phyloP scores from a whole-genome alignment of 2,329 filamentous ascomycete species.

The Penicillium sp. region DNA sequence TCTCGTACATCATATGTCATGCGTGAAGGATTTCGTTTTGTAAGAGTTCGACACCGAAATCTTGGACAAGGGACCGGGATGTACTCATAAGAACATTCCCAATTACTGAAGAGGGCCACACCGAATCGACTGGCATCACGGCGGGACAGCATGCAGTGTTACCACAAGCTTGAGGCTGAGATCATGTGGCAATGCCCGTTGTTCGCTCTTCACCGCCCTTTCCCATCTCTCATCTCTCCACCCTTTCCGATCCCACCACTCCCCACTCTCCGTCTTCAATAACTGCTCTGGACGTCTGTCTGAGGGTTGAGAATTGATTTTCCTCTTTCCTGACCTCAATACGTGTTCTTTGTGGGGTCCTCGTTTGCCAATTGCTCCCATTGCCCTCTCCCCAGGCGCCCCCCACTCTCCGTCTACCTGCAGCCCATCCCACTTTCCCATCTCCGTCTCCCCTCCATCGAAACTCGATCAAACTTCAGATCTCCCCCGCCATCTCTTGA shows the following conservation, averaged over 20 bases:
- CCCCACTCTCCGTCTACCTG: conserved; percentile 17
- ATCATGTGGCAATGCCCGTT: conserved; percentile 27
- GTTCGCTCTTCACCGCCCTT: conserved; percentile 31
- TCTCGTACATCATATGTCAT: not conserved
- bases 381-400: conserved; percentile 18
- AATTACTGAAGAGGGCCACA: not conserved
- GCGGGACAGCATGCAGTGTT: conserved; percentile 12
- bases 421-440: conserved; percentile 29
- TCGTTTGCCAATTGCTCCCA: conserved; percentile 17
- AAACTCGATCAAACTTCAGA: conserved; percentile 4
- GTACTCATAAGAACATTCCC: not conserved
- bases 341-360: conserved; percentile 16
- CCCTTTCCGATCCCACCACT: conserved; percentile 19
- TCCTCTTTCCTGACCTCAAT: conserved; percentile 14
- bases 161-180: conserved; percentile 23
- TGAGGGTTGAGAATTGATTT: not conserved
- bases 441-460: conserved; percentile 16
- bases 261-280: conserved; percentile 19
- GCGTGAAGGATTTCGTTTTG: not conserved
- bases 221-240: conserved; percentile 18
- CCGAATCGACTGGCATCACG: conserved; percentile 8
- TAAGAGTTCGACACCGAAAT: not conserved
- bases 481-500: conserved; percentile 19
- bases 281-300: conserved; percentile 7
- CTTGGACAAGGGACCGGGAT: not conserved